Evolutionary conservation across 2,329 filamentous ascomycete genomes (phyloP), one percentile per base, ranked within the genome.

Genomic region (Leptosphaerulina australis): DNA sequence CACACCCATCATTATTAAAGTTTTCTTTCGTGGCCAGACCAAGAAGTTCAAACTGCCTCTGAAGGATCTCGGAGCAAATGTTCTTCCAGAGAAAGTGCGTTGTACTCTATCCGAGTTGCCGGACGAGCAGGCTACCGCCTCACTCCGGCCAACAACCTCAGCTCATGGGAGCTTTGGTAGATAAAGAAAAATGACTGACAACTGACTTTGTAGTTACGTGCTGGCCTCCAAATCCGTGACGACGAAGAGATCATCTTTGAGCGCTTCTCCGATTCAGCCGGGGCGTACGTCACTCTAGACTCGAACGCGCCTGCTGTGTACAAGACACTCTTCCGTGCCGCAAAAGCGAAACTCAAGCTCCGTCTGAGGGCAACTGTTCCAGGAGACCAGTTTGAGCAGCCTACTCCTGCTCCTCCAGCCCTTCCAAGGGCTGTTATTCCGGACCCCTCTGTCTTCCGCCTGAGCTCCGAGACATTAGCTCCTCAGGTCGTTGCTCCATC

Each of bases 341-440:
- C 94, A 58, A 99, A 97, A 80, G 94, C 94, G 28, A 99, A 99
- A 82, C 86, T 92, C 60, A 99, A 97, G 86, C 86, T 99, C 63
- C 92, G 94, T 75, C 83, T 99, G 52, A 90, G 86, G 60, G 87
- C 89, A 28, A 87, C 83, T 29, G 77, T 80, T 31, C 77, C 79
- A 5, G 74, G 81, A 45, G 80, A 86, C 61, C 79, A 83, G 17
- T 21, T 38, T n/a, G 59, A 62, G 44, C 33, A 37, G 15, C 60
- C 60, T 28, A 41, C 55, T 14, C 34, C 59, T 30, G 49, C 58
- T 26, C 56, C 63, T 17, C 41, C 59, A 25, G 48, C 54, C 9
- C 44, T 50, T 5, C 20, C 50, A 9, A 20, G 30, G 17, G 39
- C 39, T 8, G 31, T 54, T n/a, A 46, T 58, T 15, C 50, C 59